Base-by-base conservation (phyloP, 768 basidiomycete genomes). In the Jaapia argillacea region DNA sequence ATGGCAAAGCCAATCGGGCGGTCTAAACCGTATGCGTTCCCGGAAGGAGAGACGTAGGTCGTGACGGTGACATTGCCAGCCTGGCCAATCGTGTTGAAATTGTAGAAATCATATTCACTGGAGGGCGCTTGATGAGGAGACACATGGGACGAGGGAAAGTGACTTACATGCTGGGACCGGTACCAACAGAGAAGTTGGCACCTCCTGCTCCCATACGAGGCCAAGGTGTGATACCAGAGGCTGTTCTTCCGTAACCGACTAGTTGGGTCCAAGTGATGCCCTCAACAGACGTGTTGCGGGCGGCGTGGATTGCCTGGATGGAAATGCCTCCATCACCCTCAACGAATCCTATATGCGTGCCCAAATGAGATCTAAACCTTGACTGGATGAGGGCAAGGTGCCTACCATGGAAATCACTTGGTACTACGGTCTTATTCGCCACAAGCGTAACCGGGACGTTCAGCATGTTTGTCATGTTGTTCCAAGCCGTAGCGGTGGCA, bases 81-180 rank as follows among this genome's bases (percentile, higher is more conserved):
- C 23, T 56, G 53, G 36, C 53, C 44, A 16, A 68, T 53, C 22
- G 69, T 70, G 60, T 75, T 70, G 68, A 81, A 79, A 44, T 62
- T 74, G 59, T 63, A 74, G 57, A 83, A 79, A 56, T 79, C 77
- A 57, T 84, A 85, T 57, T 78, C 73, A 41, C 76, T 77, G 49
- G 4, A 26, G 23, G 35, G 6, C 28, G 25, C 14, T 25, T 23
- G 24, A 25, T 36, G 36, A 35, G 42, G 33, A 12, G 25, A 16
- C 16, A 22, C 24, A 40, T 2, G 26, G 24, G 28, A 36, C 27
- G 35, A n/a, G 36, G 31, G 41, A 26, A 12, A 28, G 5, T 26
- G 5, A 56, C 74, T 48, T 48, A 78, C 75, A 83, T 51, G 20
- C 69, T 67, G 10, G 83, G 81, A 1, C 82, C 82, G 4, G 65